Percentiles rank a stretch among this genome's conserved stretches.
Evolutionary conservation across 2,329 filamentous ascomycete species (phyloP).

Genomic region (Cryphonectria naterciae): DNA sequence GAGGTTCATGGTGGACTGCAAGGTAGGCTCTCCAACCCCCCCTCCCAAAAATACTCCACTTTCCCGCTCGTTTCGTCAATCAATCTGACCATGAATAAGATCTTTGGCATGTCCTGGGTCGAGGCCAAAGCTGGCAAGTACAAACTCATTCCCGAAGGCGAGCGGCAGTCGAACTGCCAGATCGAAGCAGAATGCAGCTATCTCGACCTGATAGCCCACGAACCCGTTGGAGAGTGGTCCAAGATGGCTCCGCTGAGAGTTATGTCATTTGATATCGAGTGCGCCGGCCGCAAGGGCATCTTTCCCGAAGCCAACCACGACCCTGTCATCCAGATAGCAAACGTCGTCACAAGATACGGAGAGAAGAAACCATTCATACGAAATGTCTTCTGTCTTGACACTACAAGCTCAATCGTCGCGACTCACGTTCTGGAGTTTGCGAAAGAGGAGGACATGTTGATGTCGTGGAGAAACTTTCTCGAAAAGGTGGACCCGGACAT

Average conservation of each 20-base stretch:
- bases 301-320: slow-evolving; percentile 93
- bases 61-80: background rate
- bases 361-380: slow-evolving; percentile 94
- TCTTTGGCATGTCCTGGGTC: slow-evolving; percentile 97
- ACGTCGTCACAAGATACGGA: slow-evolving; percentile 91
- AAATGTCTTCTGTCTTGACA: slow-evolving; percentile 95
- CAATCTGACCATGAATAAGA: slow-evolving; percentile 46
- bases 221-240: slow-evolving; percentile 90
- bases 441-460: slow-evolving; percentile 86
- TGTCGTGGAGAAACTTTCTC: slow-evolving; percentile 87
- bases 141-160: slow-evolving; percentile 65
- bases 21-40: slow-evolving; percentile 52
- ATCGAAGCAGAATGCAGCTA: slow-evolving; percentile 91
- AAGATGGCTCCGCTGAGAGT: slow-evolving; percentile 96
- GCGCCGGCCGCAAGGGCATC: slow-evolving; percentile 94
- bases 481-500: slow-evolving; percentile 92
- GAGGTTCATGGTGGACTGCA: slow-evolving; percentile 97
- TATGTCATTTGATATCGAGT: slow-evolving; percentile 98
- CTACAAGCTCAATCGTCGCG: slow-evolving; percentile 90
- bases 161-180: slow-evolving; percentile 89
- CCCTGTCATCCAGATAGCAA: slow-evolving; percentile 97
- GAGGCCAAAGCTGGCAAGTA: slow-evolving; percentile 79
- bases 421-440: slow-evolving; percentile 87
- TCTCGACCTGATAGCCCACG: slow-evolving; percentile 80
- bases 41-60: too few relatives aligned